Base-by-base conservation (phyloP, 2,329 filamentous ascomycete species). In the Beauveria brongniartii region DNA sequence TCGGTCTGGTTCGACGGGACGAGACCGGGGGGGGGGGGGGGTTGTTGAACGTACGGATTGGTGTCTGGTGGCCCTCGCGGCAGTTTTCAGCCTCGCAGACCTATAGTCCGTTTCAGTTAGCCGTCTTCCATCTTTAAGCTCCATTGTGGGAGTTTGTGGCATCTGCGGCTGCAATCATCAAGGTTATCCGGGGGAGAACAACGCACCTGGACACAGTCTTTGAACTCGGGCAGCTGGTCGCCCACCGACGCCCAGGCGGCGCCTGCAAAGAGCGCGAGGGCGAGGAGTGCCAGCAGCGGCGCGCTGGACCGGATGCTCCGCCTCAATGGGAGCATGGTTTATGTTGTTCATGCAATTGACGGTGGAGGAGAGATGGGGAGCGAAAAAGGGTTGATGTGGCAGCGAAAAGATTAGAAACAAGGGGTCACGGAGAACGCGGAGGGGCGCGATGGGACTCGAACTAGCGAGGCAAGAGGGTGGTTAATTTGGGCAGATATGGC, bases 201-300 rank as follows among this genome's bases (percentile, higher is more conserved):
- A 52, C 67, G 64, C 64, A 96, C 93, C 80, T 91, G 77, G 58
- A 97, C 84, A 72, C 94, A 99, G 73, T 92, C 81, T 70, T 81
- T 83, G 73, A 99, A 99, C 69, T 96, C 92, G 20, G 91, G 91
- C 63, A 96, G 79, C 60, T 85, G 82, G 74, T 99, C 94, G 65
- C 94, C 94, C 54, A 86, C 69, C 5, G 92, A 97, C 30, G 92
- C 94, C 59, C 79, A 74, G 18, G 78, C 79, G n/a, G 74, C 72
- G 56, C 67, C 68, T 37, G 74, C 71, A 63, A 83, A 73, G 59
- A 78, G 65, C 48, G 78, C 63, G 54, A 75, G 62, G 57, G 72
- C 64, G 58, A 80, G 64, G 63, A 59, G 56, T 28, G 72, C 67
- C 56, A 76, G 63, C 65, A 68, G 64, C 63, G 74, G 64, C 62